Conservation (phyloP, 2,329 filamentous ascomycete species). For the Ilyonectria destructans region DNA sequence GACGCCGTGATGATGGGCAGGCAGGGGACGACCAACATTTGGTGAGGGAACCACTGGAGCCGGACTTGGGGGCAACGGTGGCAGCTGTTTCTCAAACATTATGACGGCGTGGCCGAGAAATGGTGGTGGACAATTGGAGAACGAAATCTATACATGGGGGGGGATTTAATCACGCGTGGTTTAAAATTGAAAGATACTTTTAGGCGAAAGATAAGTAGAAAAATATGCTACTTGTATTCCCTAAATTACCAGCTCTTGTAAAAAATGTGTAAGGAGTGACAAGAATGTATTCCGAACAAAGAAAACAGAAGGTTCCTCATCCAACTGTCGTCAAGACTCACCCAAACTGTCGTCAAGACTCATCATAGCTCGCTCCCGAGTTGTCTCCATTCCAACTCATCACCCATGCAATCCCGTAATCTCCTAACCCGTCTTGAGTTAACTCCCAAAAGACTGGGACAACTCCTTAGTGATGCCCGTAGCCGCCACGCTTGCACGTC, state of each 20-base stretch:
- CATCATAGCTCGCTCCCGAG: not conserved
- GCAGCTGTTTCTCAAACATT: no score
- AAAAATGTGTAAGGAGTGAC: not conserved
- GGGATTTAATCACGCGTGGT: no score
- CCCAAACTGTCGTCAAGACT: not conserved
- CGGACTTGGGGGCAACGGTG: no score
- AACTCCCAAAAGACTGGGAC: not conserved
- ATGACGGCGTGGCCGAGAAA: no score
- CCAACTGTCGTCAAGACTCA: not conserved
- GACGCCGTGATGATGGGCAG: no score
- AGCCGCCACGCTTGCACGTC: not conserved
- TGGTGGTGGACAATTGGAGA: no score
- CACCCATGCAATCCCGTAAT: not conserved
- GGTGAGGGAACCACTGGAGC: no score
- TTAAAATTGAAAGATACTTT: no score
- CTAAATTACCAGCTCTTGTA: not conserved
- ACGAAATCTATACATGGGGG: no score
- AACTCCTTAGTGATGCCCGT: not conserved
- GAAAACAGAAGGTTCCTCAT: not conserved
- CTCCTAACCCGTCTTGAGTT: not conserved
- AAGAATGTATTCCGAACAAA: not conserved
- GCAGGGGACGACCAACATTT: no score
- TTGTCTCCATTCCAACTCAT: not conserved
- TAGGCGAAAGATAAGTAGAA: no score
- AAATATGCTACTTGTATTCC: no score